Evolutionary conservation across 179 eudicot species (phyloP), one percentile per base, ranked within the genome.

Genomic region (Monotropa hypopitys): DNA sequence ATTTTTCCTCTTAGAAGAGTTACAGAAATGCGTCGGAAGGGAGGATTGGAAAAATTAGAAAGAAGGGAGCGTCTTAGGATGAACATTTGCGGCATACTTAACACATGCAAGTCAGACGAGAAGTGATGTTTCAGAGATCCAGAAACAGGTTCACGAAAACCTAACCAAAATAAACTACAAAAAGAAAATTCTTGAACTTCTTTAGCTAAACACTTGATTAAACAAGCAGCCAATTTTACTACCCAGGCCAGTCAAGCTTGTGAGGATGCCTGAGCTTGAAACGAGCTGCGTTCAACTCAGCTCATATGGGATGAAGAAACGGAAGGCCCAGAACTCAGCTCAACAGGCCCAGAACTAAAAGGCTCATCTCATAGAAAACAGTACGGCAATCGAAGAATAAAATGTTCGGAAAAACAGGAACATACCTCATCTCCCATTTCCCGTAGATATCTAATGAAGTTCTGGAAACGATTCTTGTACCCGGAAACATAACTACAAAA

Each of bases 391-490:
- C 32, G 54, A 23, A 32, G 54, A 42, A 32, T 13, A 13, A 35
- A 33, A 1, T 13, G 15, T 26, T 9, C 11, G n/a, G 40, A 15
- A 45, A 76, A 30, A 61, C 43, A 61, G 59, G 35, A 59, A 78
- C 9, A 56, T 89, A 95, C 99, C 97, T 95, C 99, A 79, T 95
- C 99, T 53, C 99, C 99, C 99, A 95, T 95, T 86, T 95, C 99
- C 1, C 99, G 88, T 26, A 95, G 89, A 84, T 95, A 89, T 81
- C 77, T 95, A 76, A 95, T 95, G 70, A 95, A 95, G 83, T 95
- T 95, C 87, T 95, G 99, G 86, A 95, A 95, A 77, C 99, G 84
- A 59, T 95, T 95, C 80, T 95, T 95, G 74, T 95, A 95, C 56
- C 99, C 99, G 38, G 99, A 95, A 49, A 95, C 90, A 68, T 95